phyloP scores from a whole-genome alignment of 2,329 filamentous ascomycete species.

The Cordyceps pruinosa region DNA sequence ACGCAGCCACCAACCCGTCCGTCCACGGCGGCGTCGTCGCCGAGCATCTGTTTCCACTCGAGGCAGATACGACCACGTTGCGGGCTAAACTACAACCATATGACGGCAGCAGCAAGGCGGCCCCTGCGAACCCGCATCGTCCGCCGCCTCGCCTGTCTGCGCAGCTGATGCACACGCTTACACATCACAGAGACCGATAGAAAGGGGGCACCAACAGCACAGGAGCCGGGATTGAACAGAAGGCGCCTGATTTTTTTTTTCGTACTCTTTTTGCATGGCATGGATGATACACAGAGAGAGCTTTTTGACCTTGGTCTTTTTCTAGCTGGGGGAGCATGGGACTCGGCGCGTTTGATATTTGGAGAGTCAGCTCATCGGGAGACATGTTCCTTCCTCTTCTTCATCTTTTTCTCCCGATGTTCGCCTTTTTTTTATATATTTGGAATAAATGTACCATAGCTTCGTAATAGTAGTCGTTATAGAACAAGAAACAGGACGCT shows the following conservation, averaged over 20 bases:
- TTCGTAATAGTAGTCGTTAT: slow-evolving; percentile 6
- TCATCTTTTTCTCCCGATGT: not conserved
- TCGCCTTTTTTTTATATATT: not conserved
- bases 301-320: not conserved
- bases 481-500: not conserved
- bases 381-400: not conserved
- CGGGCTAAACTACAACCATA: not conserved
- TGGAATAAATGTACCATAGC: slow-evolving; percentile 2
- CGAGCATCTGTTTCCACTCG: not conserved
- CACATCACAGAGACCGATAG: not conserved
- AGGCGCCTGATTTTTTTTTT: not conserved
- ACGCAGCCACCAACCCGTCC: not conserved
- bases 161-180: not conserved
- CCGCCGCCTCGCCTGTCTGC: not conserved
- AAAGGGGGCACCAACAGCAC: slow-evolving; percentile 7
- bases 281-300: not conserved
- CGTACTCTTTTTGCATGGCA: too few species aligned
- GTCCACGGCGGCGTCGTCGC: not conserved
- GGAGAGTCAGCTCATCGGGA: not conserved
- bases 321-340: not conserved
- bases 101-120: not conserved
- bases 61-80: not conserved
- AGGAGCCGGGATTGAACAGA: not conserved
- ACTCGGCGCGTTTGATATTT: not conserved
- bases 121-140: not conserved